Evolutionary conservation across 169 alveolate species (phyloP).

Genomic region (Plasmodium adleri): DNA sequence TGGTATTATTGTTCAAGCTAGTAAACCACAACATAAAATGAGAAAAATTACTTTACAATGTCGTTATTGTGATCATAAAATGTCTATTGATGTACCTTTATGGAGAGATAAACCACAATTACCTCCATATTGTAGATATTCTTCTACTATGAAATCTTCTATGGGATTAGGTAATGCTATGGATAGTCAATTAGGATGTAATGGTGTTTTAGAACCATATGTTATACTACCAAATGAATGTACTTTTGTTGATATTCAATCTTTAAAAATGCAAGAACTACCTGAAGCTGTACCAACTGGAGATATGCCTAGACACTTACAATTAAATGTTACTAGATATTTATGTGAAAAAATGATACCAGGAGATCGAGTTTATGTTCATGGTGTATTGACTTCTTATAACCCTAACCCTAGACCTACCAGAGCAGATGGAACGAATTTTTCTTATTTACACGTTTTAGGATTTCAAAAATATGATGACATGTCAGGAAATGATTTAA

Average conservation of each 20-base stretch:
- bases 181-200: conserved; percentile 85
- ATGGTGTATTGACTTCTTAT: conserved; percentile 92
- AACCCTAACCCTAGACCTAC: conserved; percentile 65
- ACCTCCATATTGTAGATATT: conserved; percentile 85
- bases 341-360: conserved; percentile 96
- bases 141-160: conserved; percentile 82
- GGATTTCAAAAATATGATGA: conserved; percentile 82
- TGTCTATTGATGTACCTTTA: conserved; percentile 89
- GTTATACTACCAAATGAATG: conserved; percentile 95
- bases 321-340: conserved; percentile 91
- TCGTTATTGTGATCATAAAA: conserved; percentile 93
- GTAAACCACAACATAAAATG: conserved; percentile 92
- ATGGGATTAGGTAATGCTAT: conserved; percentile 77
- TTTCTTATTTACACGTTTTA: conserved; percentile 87
- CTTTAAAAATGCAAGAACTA: conserved; percentile 97
- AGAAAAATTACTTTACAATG: conserved; percentile 89
- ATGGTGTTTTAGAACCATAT: conserved; percentile 89
- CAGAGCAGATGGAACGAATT: conserved; percentile 79
- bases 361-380: conserved; percentile 97
- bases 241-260: conserved; percentile 96
- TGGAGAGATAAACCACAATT: conserved; percentile 91
- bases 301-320: conserved; percentile 93
- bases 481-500: conserved; percentile 77
- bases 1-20: conserved; percentile 96
- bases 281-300: conserved; percentile 98